Evolutionary conservation across 2,329 filamentous ascomycete genomes (phyloP).

Genomic region (Fusarium penzigii): DNA sequence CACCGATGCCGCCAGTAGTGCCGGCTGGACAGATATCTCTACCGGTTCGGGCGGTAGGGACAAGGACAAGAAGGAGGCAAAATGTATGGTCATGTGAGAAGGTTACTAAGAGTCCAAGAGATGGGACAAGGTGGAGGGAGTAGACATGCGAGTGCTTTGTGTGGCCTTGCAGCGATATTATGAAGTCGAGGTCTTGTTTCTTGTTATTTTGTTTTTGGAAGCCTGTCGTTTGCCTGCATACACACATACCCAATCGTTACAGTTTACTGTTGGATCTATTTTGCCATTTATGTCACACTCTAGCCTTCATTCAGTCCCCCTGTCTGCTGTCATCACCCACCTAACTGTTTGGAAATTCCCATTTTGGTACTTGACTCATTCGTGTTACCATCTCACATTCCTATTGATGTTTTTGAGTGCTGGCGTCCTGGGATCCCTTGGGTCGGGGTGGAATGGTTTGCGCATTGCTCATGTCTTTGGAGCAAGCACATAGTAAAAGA

Average conservation of each 20-base stretch:
- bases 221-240: conserved; percentile 18
- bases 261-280: conserved; percentile 5
- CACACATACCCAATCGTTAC: conserved; percentile 22
- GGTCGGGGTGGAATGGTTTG: no score
- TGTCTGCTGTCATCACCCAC: no score
- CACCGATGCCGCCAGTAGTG: conserved; percentile 44
- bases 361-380: no score
- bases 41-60: conserved; percentile 31
- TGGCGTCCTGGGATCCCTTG: no score
- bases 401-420: no score
- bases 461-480: no score
- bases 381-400: no score
- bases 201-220: conserved; percentile 6
- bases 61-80: conserved; percentile 47
- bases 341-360: no score
- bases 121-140: neutral
- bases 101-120: conserved; percentile 1
- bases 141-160: conserved; percentile 8
- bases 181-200: neutral
- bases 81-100: conserved; percentile 55
- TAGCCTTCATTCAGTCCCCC: no score
- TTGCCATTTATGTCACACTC: neutral
- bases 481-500: no score
- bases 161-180: conserved; percentile 1
- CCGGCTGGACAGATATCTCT: conserved; percentile 56